These are phyloP conservation scores for Skeletonema potamos DNA, from an alignment of 108 stramenopile species.

Conservation along the genomic window DNA sequence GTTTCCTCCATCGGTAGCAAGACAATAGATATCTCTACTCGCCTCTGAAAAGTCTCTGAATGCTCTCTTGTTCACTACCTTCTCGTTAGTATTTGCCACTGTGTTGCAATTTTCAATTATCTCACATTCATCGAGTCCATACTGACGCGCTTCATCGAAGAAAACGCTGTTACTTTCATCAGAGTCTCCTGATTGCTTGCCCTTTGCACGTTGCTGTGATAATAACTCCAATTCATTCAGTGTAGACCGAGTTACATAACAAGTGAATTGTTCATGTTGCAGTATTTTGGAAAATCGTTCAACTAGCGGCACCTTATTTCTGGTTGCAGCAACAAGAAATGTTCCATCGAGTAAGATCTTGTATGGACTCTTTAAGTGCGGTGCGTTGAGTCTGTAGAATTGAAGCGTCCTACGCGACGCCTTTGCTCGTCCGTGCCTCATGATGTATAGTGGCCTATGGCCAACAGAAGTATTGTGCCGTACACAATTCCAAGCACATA, in stretches of 20 bases:
- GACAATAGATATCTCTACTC: conserved; percentile 34
- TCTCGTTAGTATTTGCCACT: conserved; percentile 2
- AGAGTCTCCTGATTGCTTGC: not conserved
- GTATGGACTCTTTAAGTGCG: conserved; percentile 65
- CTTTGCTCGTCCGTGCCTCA: conserved; percentile 89
- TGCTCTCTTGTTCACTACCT: conserved; percentile 21
- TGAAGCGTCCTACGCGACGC: conserved; percentile 78
- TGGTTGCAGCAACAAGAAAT: conserved; percentile 67
- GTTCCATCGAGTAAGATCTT: conserved; percentile 75
- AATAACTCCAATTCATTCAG: conserved; percentile 48
- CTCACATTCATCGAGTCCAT: conserved; percentile 58
- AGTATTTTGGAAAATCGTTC: conserved; percentile 56
- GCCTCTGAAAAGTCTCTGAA: conserved; percentile 40
- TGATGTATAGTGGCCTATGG: conserved; percentile 8
- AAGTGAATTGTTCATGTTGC: conserved; percentile 38
- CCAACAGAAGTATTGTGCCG: no score
- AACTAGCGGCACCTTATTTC: conserved; percentile 58
- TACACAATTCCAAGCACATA: no score
- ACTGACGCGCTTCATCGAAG: conserved; percentile 49
- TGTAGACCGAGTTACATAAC: conserved; percentile 49
- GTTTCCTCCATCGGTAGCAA: conserved; percentile 37
- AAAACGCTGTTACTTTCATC: conserved; percentile 1
- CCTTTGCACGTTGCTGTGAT: conserved; percentile 14
- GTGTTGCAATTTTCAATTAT: conserved; percentile 41
- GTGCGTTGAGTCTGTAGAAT: conserved; percentile 71